These are phyloP conservation scores for Cunninghamia lanceolata DNA, from an alignment of 75 land plant species.

Conservation along the genomic window DNA sequence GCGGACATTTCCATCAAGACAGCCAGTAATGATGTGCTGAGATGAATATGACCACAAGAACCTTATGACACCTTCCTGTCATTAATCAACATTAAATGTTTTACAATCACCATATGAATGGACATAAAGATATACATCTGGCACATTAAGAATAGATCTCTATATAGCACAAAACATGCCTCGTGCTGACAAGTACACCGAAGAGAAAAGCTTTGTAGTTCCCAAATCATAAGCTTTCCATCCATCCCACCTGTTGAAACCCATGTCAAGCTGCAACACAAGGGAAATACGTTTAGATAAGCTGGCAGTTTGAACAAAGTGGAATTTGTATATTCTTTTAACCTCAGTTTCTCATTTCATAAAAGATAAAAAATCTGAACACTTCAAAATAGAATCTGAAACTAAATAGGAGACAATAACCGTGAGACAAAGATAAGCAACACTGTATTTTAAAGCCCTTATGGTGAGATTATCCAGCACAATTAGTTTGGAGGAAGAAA, in stretches of 20 bases:
- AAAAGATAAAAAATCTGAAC: neutral
- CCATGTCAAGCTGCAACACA: constrained; percentile 48
- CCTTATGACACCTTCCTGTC: constrained; percentile 82
- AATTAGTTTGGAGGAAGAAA: neutral
- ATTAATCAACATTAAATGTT: neutral
- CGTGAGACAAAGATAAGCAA: neutral
- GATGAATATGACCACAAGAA: constrained; percentile 56
- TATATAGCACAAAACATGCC: constrained; percentile 30
- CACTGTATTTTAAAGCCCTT: neutral
- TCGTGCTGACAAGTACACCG: constrained; percentile 77
- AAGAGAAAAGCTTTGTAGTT: constrained; percentile 54
- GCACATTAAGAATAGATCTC: neutral
- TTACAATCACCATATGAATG: neutral
- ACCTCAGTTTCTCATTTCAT: neutral
- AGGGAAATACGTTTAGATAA: neutral
- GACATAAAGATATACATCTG: neutral
- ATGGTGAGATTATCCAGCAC: neutral
- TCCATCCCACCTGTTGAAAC: constrained; percentile 89
- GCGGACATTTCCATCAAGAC: constrained; percentile 67
- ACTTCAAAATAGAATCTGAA: neutral
- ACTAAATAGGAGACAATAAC: neutral
- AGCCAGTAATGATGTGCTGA: constrained; percentile 57
- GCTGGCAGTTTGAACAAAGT: neutral
- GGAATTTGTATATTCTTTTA: too few relatives aligned
- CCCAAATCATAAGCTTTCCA: constrained; percentile 79